phyloP scores from a whole-genome alignment of 148 eudicot species.

The Cornus suecica region DNA sequence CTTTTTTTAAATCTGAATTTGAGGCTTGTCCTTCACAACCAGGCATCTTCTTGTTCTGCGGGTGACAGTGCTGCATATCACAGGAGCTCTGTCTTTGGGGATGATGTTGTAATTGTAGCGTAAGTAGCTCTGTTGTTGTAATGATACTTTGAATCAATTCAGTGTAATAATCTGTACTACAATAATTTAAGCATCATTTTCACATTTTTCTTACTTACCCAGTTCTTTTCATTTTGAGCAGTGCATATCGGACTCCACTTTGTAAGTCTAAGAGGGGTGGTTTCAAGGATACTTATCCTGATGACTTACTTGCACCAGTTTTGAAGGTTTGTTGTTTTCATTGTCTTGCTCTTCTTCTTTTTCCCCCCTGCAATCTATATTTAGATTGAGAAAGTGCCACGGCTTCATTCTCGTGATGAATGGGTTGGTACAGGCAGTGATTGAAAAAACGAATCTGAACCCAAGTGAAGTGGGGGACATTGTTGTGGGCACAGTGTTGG shows the following conservation, averaged over 20 bases:
- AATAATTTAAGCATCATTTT: neutral
- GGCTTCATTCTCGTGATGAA: neutral
- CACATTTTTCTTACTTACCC: slow-evolving; percentile 1
- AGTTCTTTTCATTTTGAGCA: slow-evolving; percentile 19
- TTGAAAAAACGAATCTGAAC: slow-evolving; percentile 88
- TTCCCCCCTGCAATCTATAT: neutral
- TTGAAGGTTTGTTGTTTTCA: slow-evolving; percentile 46
- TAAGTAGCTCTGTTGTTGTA: slow-evolving; percentile 36
- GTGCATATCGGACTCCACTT: slow-evolving; percentile 82
- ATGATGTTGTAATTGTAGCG: slow-evolving; percentile 97
- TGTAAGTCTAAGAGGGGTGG: slow-evolving; percentile 91
- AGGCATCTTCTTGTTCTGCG: slow-evolving; percentile 76
- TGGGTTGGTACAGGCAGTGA: slow-evolving; percentile 58
- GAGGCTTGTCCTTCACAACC: slow-evolving; percentile 11
- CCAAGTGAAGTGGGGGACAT: slow-evolving; percentile 97
- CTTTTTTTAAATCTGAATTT: neutral
- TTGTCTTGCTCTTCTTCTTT: neutral
- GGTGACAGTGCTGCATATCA: slow-evolving; percentile 83
- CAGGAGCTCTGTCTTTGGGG: slow-evolving; percentile 65
- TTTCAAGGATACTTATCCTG: slow-evolving; percentile 89
- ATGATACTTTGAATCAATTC: neutral
- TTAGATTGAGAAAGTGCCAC: neutral
- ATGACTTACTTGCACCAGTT: slow-evolving; percentile 90
- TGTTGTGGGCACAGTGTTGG: slow-evolving; percentile 90
- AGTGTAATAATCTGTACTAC: neutral